Evolutionary conservation across 2,329 filamentous ascomycete species (phyloP), one percentile per base, ranked within the genome.

Genomic region (Diplodia scrobiculata): DNA sequence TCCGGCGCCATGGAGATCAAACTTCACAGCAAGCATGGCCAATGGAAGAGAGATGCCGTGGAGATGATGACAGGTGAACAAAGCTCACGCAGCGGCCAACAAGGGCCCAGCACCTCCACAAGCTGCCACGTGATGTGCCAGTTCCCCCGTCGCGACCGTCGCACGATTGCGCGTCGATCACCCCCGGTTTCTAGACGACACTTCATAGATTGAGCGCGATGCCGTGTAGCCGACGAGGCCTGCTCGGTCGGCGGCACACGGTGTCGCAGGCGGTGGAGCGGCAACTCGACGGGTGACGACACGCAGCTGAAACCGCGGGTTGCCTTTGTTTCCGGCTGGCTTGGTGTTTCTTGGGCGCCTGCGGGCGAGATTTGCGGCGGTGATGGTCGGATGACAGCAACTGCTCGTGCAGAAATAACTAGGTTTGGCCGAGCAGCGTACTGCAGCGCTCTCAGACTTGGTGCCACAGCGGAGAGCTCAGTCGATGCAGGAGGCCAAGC

Each of bases 91-190:
- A 29, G 32, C n/a, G 21, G 34, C 54, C 41, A n/a, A n/a, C 19
- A 45, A 45, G 21, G 54, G 36, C 29, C 25, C 21, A n/a, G 34
- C 54, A 58, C 45, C 55, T 48, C 55, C 55, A 60, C 38, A 60
- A 5, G 14, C 5, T n/a, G 11, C 25, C 53, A 58, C 53, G 53
- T 58, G 53, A 58, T 17, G 34, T 2, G n/a, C 34, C 34, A 14
- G 29, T 3, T 2, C 5, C 9, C 7, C 21, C 48, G 14, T 10
- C 13, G 48, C 21, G 7, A 19, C 9, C 38, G 55, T 60, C 38
- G 55, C 55, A 47, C 55, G 29, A 47, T 60, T 60, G 29, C 55
- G 55, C 5, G 55, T 60, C 55, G 55, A 60, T 60, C 55, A 17
- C n/a, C 54, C 54, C 29, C 41, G 21, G 41, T 9, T 29, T 60